phyloP scores from a whole-genome alignment of 2,329 filamentous ascomycete genomes.

The Fusarium burgessii region DNA sequence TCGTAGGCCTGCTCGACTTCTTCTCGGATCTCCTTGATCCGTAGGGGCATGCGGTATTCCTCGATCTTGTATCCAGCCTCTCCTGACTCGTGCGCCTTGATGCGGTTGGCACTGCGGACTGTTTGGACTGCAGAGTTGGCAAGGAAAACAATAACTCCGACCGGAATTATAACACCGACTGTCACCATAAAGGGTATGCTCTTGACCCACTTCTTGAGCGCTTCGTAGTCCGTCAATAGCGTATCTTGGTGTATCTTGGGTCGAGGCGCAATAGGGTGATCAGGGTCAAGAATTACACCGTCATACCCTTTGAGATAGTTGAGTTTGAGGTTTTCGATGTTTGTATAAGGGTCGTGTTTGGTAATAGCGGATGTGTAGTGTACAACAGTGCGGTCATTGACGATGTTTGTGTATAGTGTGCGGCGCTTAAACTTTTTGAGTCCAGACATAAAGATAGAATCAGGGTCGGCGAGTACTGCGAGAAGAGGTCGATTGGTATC shows the following conservation, averaged over 20 bases:
- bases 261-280: slow-evolving; percentile 68
- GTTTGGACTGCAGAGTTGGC: slow-evolving; percentile 83
- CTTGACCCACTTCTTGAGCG: slow-evolving; percentile 55
- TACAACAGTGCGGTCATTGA: slow-evolving; percentile 85
- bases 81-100: slow-evolving; percentile 79
- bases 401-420: slow-evolving; percentile 85
- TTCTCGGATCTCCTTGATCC: slow-evolving; percentile 79
- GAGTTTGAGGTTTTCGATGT: slow-evolving; percentile 74
- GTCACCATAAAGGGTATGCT: slow-evolving; percentile 73
- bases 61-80: slow-evolving; percentile 74
- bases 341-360: slow-evolving; percentile 80
- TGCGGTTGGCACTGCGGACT: slow-evolving; percentile 78
- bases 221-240: slow-evolving; percentile 50
- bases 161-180: slow-evolving; percentile 77
- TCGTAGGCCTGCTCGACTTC: slow-evolving; percentile 84
- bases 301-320: slow-evolving; percentile 81
- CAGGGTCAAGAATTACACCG: slow-evolving; percentile 78
- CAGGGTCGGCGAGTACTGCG: slow-evolving; percentile 82
- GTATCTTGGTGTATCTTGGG: slow-evolving; percentile 50
- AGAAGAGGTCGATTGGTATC: slow-evolving; percentile 85
- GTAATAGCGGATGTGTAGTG: slow-evolving; percentile 87
- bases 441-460: slow-evolving; percentile 86
- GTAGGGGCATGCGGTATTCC: slow-evolving; percentile 80
- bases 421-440: slow-evolving; percentile 80
- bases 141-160: slow-evolving; percentile 78